Percentiles rank a stretch among this genome's conserved stretches.
Conservation (phyloP, 1,284 basidiomycete species). For the Rugiboletus extremiorientalis region DNA sequence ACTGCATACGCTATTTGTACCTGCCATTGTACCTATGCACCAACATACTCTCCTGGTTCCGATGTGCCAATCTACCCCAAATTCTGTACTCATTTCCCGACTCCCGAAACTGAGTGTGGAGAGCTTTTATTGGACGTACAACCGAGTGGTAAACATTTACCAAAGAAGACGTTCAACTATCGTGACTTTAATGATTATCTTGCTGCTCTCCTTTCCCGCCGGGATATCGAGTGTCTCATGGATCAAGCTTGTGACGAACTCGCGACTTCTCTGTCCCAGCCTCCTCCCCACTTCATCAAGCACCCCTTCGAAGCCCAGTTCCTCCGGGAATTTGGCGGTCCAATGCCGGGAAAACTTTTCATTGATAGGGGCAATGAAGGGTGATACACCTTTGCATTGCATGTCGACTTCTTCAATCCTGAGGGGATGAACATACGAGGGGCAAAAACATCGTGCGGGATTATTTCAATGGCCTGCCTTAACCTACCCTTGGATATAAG, state of each 20-base stretch:
- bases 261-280: background rate
- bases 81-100: background rate
- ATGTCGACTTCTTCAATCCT: conserved; percentile 7
- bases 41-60: background rate
- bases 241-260: conserved; percentile 7
- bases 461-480: too few relatives aligned
- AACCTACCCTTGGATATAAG: too few relatives aligned
- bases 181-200: conserved; percentile 14
- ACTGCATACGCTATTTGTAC: background rate
- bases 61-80: background rate
- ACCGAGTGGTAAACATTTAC: background rate
- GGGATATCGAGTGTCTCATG: conserved; percentile 3
- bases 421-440: background rate
- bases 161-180: conserved; percentile 8
- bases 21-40: conserved; percentile 15
- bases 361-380: conserved; percentile 3
- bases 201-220: background rate
- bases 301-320: conserved; percentile 12
- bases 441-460: too few relatives aligned
- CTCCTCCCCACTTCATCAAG: background rate
- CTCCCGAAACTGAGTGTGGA: background rate
- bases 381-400: background rate
- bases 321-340: conserved; percentile 1
- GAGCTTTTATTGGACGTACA: background rate
- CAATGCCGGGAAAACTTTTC: background rate